phyloP scores from a whole-genome alignment of 192 early-diverging fungal genomes.

The Entomortierella chlamydospora region DNA sequence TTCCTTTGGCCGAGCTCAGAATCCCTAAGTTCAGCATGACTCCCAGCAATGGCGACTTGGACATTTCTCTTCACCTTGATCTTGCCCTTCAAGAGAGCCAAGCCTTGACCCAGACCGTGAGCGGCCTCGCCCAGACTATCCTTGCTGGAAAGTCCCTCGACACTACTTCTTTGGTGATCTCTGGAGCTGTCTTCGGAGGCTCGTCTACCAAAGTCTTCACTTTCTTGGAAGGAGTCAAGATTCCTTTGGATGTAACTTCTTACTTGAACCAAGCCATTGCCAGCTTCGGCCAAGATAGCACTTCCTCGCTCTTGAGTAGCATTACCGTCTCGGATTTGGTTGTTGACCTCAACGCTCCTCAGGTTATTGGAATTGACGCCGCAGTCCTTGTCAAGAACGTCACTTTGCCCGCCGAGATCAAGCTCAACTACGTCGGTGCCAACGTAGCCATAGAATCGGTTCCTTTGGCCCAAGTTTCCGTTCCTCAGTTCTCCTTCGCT shows the following conservation, averaged over 20 bases:
- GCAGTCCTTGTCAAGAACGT: constrained; percentile 37
- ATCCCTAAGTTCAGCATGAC: constrained; percentile 31
- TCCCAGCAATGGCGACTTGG: constrained; percentile 19
- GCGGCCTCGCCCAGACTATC: constrained; percentile 14
- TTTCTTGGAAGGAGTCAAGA: constrained; percentile 37
- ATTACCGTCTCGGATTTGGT: constrained; percentile 32
- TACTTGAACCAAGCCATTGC: constrained; percentile 19
- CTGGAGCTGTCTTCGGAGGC: constrained; percentile 29
- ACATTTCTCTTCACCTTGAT: constrained; percentile 15
- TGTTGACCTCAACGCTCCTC: constrained; percentile 42
- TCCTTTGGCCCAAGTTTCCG: constrained; percentile 25
- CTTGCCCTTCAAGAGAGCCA: constrained; percentile 21
- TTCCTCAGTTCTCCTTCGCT: constrained; percentile 38
- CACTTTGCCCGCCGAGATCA: constrained; percentile 35
- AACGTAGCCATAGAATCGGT: constrained; percentile 21
- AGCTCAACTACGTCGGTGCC: constrained; percentile 49
- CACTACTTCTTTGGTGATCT: constrained; percentile 21
- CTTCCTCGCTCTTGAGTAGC: constrained; percentile 21
- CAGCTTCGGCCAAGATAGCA: constrained; percentile 4
- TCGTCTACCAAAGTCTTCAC: constrained; percentile 40
- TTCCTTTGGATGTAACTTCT: constrained; percentile 33
- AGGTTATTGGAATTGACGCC: constrained; percentile 43
- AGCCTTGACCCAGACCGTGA: constrained; percentile 21
- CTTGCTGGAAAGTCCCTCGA: constrained; percentile 22
- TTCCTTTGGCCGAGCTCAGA: constrained; percentile 24